These are phyloP conservation scores for Salix caprea DNA, from an alignment of 345 rosid species.

Conservation along the genomic window DNA sequence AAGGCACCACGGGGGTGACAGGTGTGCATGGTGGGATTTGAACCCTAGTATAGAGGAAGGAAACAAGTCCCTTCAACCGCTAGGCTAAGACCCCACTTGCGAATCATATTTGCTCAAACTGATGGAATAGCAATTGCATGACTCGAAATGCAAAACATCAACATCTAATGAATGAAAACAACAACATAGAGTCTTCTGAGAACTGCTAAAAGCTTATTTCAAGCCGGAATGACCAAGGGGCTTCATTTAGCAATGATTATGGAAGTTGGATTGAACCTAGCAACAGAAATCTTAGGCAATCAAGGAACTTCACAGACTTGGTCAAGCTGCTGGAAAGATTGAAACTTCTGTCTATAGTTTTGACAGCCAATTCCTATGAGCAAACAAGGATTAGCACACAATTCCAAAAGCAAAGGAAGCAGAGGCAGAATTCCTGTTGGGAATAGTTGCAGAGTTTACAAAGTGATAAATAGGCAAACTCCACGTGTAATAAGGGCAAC, in stretches of 20 bases:
- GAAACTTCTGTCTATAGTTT: background rate
- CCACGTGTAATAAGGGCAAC: too few relatives aligned
- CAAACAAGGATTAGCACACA: too few relatives aligned
- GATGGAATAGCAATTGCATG: background rate
- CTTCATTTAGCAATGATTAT: background rate
- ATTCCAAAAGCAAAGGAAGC: too few relatives aligned
- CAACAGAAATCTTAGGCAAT: background rate
- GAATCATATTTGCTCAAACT: background rate
- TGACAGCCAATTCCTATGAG: too few relatives aligned
- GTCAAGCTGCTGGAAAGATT: slow-evolving; percentile 31
- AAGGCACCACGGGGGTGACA: too few relatives aligned
- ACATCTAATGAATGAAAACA: background rate
- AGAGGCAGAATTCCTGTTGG: too few relatives aligned
- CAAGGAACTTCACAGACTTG: slow-evolving; percentile 44
- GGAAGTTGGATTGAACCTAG: background rate
- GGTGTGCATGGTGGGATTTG: too few relatives aligned
- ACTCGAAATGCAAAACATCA: background rate
- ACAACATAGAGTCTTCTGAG: background rate
- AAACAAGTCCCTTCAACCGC: too few relatives aligned
- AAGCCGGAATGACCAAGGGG: background rate
- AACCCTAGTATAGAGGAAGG: too few relatives aligned
- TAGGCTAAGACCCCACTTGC: too few relatives aligned
- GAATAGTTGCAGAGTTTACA: too few relatives aligned
- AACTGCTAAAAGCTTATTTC: background rate
- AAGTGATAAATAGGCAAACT: too few relatives aligned